phyloP scores from a whole-genome alignment of 2,329 filamentous ascomycete genomes.

The Colletotrichum sp. region DNA sequence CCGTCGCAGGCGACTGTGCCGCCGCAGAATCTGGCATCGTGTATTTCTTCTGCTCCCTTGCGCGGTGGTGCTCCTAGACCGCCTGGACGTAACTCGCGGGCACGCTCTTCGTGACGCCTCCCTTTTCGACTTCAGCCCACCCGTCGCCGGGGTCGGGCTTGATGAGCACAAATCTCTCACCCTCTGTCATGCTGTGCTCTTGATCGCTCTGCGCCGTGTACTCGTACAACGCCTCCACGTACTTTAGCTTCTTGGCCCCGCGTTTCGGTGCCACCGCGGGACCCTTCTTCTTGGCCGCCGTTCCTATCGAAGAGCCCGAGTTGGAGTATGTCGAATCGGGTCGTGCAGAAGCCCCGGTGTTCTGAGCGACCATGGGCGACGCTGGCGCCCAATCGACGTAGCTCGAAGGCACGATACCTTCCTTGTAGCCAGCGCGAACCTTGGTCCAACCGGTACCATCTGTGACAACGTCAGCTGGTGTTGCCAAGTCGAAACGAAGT shows the following conservation, averaged over 20 bases:
- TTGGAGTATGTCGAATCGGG: conserved; percentile 81
- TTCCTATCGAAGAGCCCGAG: conserved; percentile 70
- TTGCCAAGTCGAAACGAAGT: not conserved
- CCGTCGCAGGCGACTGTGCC: not conserved
- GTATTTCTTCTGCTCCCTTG: not conserved
- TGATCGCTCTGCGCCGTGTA: conserved; percentile 85
- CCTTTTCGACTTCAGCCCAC: conserved; percentile 96
- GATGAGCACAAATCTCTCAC: conserved; percentile 89
- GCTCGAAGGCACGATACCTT: conserved; percentile 85
- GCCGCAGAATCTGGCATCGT: not conserved
- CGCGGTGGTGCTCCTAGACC: conserved; percentile 50
- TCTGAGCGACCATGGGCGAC: conserved; percentile 48
- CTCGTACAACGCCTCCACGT: conserved; percentile 92
- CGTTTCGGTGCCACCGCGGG: conserved; percentile 89
- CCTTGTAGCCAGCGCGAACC: conserved; percentile 74
- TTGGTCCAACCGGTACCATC: conserved; percentile 93
- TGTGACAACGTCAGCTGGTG: conserved; percentile 38
- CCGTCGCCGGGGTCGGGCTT: conserved; percentile 90
- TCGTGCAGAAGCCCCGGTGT: conserved; percentile 56
- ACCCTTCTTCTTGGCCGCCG: conserved; percentile 78
- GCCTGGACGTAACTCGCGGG: conserved; percentile 92
- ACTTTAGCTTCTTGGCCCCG: conserved; percentile 91
- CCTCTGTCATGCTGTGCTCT: conserved; percentile 90
- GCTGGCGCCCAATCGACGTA: conserved; percentile 75
- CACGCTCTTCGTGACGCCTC: conserved; percentile 84